Evolutionary conservation across 2,329 filamentous ascomycete genomes (phyloP).

Genomic region (Aureobasidium uvarum): DNA sequence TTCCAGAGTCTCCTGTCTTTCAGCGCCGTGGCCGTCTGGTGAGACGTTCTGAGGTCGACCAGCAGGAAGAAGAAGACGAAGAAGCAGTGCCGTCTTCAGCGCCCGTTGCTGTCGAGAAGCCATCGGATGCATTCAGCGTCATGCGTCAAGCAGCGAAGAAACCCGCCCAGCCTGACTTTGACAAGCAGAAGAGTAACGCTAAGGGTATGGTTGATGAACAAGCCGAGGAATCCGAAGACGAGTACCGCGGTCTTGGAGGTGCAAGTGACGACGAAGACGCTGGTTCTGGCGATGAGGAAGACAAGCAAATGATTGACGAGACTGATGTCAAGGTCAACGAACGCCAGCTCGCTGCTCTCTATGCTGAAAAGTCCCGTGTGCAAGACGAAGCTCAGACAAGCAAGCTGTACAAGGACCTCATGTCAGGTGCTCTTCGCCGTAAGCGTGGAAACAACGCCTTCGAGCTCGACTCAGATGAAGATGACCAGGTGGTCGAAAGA

Average conservation of each 20-base stretch:
- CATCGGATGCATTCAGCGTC: conserved; percentile 62
- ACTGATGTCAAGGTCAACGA: conserved; percentile 75
- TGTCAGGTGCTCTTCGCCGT: conserved; percentile 79
- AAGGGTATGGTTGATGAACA: conserved; percentile 88
- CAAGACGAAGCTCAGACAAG: conserved; percentile 84
- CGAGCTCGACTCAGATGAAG: conserved; percentile 78
- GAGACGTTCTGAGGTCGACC: conserved; percentile 42
- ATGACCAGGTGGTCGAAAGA: conserved; percentile 73
- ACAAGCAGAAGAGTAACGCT: conserved; percentile 84
- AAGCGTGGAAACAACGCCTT: conserved; percentile 66
- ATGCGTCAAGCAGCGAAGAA: conserved; percentile 64
- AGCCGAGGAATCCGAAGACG: conserved; percentile 95
- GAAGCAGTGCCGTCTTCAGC: conserved; percentile 34
- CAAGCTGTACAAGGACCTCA: conserved; percentile 90
- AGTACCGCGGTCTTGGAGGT: conserved; percentile 92
- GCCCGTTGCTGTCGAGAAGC: conserved; percentile 22
- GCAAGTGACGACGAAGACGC: conserved; percentile 81
- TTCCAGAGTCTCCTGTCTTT: conserved; percentile 64
- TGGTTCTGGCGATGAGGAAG: conserved; percentile 69
- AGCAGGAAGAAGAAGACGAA: conserved; percentile 51
- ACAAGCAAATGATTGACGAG: conserved; percentile 87
- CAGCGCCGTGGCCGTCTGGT: conserved; percentile 53
- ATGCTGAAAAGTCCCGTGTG: conserved; percentile 75
- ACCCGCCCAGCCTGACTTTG: conserved; percentile 62
- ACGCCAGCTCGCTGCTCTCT: conserved; percentile 77